Evolutionary conservation across 2,329 filamentous ascomycete species (phyloP).

Genomic region (Colletotrichum navitas): DNA sequence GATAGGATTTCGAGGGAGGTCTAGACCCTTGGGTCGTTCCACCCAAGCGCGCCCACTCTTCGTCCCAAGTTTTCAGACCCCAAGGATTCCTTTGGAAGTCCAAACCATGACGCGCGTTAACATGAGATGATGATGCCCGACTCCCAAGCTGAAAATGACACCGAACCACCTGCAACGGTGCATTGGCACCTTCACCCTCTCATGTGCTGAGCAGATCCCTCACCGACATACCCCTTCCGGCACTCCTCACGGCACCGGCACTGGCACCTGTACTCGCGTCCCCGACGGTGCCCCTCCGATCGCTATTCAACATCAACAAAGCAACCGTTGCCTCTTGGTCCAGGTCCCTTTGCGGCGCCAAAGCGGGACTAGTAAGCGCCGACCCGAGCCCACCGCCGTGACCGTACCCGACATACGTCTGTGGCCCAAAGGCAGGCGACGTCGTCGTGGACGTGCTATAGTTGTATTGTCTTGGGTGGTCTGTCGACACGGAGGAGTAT

Average conservation of each 20-base stretch:
- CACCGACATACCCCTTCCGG: slow-evolving; percentile 65
- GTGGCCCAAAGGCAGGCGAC: slow-evolving; percentile 70
- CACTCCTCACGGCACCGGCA: slow-evolving; percentile 58
- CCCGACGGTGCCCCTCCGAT: slow-evolving; percentile 69
- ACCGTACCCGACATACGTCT: slow-evolving; percentile 56
- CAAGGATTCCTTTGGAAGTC: background rate
- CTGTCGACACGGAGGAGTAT: slow-evolving; percentile 64
- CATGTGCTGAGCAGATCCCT: slow-evolving; percentile 66
- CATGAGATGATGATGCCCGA: background rate
- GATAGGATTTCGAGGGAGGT: background rate
- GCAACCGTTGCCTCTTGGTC: slow-evolving; percentile 88
- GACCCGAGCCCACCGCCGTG: slow-evolving; percentile 57
- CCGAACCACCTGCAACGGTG: background rate
- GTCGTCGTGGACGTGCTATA: slow-evolving; percentile 61
- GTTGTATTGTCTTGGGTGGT: slow-evolving; percentile 62
- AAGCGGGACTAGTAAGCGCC: slow-evolving; percentile 69
- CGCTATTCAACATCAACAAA: slow-evolving; percentile 87
- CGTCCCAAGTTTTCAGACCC: background rate
- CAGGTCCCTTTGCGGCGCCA: slow-evolving; percentile 66
- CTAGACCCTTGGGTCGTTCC: background rate
- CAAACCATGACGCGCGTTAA: background rate
- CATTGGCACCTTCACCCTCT: slow-evolving; percentile 42
- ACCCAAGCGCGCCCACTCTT: background rate
- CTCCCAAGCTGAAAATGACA: background rate
- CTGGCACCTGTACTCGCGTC: slow-evolving; percentile 54